Evolutionary conservation across 1,139 yeast species (phyloP).

Genomic region (Candida labiduridarum): DNA sequence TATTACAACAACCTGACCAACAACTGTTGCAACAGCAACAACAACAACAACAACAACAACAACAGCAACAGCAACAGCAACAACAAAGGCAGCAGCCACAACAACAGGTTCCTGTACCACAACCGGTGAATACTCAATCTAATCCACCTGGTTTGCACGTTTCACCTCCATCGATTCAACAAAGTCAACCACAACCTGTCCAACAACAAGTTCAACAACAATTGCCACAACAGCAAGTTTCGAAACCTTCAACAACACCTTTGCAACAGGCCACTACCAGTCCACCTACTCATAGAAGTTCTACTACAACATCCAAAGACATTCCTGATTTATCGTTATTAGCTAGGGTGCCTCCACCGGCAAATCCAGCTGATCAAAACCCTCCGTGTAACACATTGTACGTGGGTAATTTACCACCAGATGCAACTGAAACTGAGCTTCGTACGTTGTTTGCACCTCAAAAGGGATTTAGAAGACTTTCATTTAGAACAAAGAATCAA

Average conservation of each 20-base stretch:
- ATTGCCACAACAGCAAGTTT: slow-evolving; percentile 10
- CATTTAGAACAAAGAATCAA: slow-evolving; percentile 76
- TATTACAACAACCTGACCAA: slow-evolving; percentile 15
- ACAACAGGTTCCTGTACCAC: slow-evolving; percentile 14
- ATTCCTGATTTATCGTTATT: slow-evolving; percentile 74
- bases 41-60: slow-evolving; percentile 18
- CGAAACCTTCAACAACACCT: slow-evolving; percentile 15
- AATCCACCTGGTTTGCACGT: background rate
- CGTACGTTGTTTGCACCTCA: slow-evolving; percentile 86
- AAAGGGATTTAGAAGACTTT: slow-evolving; percentile 87
- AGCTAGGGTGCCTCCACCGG: slow-evolving; percentile 91
- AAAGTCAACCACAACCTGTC: slow-evolving; percentile 7
- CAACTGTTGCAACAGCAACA: slow-evolving; percentile 22
- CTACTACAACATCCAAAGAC: slow-evolving; percentile 30
- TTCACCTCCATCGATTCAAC: background rate
- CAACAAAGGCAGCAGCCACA: slow-evolving; percentile 12
- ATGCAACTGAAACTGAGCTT: slow-evolving; percentile 92
- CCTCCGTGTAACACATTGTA: slow-evolving; percentile 97
- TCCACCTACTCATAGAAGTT: slow-evolving; percentile 12
- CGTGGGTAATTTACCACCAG: slow-evolving; percentile 96
- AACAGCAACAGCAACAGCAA: slow-evolving; percentile 15
- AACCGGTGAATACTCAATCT: slow-evolving; percentile 2
- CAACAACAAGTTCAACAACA: slow-evolving; percentile 10
- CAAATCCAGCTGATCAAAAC: slow-evolving; percentile 98
- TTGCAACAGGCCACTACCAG: slow-evolving; percentile 16